Base-by-base conservation (phyloP, 2,329 filamentous ascomycete genomes). In the Chrysoporthe cubensis region DNA sequence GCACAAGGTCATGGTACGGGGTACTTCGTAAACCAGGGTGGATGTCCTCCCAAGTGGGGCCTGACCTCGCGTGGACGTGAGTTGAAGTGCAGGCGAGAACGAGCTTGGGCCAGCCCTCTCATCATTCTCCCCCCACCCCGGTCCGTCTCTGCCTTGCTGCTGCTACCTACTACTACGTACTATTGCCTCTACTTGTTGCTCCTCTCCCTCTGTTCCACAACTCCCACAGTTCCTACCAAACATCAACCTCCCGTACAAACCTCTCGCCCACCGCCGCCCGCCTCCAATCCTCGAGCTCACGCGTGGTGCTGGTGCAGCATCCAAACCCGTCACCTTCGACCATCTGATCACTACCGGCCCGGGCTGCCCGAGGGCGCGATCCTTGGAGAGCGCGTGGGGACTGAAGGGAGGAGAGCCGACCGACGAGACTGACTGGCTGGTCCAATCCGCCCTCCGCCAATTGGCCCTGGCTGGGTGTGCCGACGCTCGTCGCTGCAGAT, bases 371-470 rank as follows among this genome's bases (percentile, higher is more conserved):
- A 46, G 59, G 42, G 42, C 59, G 43, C 54, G 34, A 57, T 57
- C 54, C 54, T 57, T 18, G 54, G 34, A 57, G 54, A 32, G 43
- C 59, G 59, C 59, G 59, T 61, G 59, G 59, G 26, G 59, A 61
- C 42, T 5, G 14, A 32, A 61, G 43, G 40, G 59, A 48, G 18
- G 8, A 14, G 21, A 34, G 43, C 32, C 5, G 59, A 61, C 43
- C 42, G 59, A 46, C 58, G 26, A 44, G 40, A 61, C 59, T 61
- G 59, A 61, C 59, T 61, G 59, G 59, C 42, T 61, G 59, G 59
- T 32, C 59, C 59, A 48, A 46, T 46, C 59, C 43, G 48, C 42
- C 43, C 5, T n/a, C 34, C 50, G 16, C 50, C 26, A 54, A 54
- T 54, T 57, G 54, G 54, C 54, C 34, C 32, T 16, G 34, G n/a